Base-by-base conservation (phyloP, 345 rosid genomes). In the Toxicodendron radicans region DNA sequence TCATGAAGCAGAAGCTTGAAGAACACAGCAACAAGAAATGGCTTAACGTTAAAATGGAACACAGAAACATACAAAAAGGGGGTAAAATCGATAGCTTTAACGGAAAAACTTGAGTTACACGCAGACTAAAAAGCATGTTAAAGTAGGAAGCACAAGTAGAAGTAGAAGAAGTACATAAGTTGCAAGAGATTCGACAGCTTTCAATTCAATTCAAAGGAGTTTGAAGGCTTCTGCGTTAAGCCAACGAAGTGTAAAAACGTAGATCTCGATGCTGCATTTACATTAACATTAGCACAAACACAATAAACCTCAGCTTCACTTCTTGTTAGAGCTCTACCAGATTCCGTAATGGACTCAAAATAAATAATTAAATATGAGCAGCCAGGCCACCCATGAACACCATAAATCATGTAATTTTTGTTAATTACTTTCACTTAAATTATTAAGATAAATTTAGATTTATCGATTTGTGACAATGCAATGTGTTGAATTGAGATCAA, bases 71-170 rank as follows among this genome's bases (percentile, higher is more conserved):
- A 7, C 6, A 1, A 38, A 38, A 38, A 38, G 43, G 9, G 43
- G 43, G 43, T 38, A 38, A 38, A 7, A 38, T 38, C 43, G 8
- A 38, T 7, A 38, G 10, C 43, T 38, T 38, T 38, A 35, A 35
- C 58, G 7, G 32, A 77, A 76, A 76, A 68, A 62, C 83, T 73
- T 80, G 71, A 80, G 16, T 13, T 45, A 72, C 56, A 80, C 79
- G 77, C 82, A 21, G 33, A 23, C 24, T 10, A 33, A 45, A 33
- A 45, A 68, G 7, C 20, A 21, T 48, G 18, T 2, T 13, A n/a
- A 64, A 54, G 2, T 41, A 27, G 30, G 30, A 27, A 27, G 30
- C 30, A 1, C 30, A 27, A 21, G 51, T 41, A 58, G n/a, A 17
- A 4, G 61, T 20, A 21, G 32, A 10, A 10, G 59, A 5, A 20